Conservation (phyloP, 768 basidiomycete species). For the Phanerochaete sordida region DNA sequence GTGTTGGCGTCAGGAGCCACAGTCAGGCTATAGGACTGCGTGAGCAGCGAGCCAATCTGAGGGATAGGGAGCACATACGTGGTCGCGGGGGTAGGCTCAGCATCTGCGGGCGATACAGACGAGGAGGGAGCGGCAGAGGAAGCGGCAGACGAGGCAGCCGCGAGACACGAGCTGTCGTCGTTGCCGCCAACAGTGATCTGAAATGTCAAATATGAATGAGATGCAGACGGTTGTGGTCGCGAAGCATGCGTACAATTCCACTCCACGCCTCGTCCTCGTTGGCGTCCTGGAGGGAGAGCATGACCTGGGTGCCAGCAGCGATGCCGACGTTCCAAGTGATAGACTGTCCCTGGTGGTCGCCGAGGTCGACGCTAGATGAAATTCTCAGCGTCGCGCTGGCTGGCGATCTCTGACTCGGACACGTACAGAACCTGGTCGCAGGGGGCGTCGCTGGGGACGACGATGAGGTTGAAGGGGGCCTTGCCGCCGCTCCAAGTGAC, state of each 20-base stretch:
- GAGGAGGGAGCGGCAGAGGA: slow-evolving; percentile 7
- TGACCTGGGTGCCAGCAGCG: slow-evolving; percentile 43
- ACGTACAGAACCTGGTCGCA: slow-evolving; percentile 63
- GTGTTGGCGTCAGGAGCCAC: not conserved
- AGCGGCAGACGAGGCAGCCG: slow-evolving; percentile 9
- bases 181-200: slow-evolving; percentile 36
- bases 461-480: slow-evolving; percentile 55
- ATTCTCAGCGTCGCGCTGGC: not conserved
- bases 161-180: slow-evolving; percentile 36
- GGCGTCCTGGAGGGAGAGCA: slow-evolving; percentile 52
- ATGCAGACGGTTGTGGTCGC: not conserved
- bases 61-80: slow-evolving; percentile 14
- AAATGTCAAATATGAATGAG: not conserved
- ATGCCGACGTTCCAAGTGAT: slow-evolving; percentile 43
- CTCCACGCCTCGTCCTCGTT: slow-evolving; percentile 66
- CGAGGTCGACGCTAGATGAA: slow-evolving; percentile 48
- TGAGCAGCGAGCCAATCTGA: not conserved
- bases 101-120: not conserved
- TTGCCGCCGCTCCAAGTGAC: slow-evolving; percentile 49
- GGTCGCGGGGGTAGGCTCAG: slow-evolving; percentile 7
- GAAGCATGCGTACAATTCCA: slow-evolving; percentile 43
- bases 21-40: not conserved
- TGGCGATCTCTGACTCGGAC: not conserved
- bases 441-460: slow-evolving; percentile 47
- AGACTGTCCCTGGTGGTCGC: slow-evolving; percentile 42